These are phyloP conservation scores for Akanthomyces muscarius DNA, from an alignment of 2,329 filamentous ascomycete genomes.

Conservation along the genomic window DNA sequence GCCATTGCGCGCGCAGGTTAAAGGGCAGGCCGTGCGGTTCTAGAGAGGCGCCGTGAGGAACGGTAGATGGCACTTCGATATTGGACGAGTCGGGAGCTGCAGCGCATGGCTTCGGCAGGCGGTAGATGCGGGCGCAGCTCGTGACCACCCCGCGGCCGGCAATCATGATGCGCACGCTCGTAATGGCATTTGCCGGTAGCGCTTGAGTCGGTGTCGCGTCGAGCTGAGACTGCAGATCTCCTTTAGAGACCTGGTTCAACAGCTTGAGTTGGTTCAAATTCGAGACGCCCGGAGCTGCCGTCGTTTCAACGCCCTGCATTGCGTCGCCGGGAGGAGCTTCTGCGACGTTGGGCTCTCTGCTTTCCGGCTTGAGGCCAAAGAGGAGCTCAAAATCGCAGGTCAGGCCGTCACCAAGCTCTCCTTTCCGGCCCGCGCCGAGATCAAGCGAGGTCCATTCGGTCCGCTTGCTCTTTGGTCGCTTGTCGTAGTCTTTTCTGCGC, in stretches of 20 bases:
- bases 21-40: slow-evolving; percentile 32
- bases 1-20: slow-evolving; percentile 66
- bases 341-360: slow-evolving; percentile 12
- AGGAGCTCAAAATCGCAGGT: slow-evolving; percentile 77
- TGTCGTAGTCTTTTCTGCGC: slow-evolving; percentile 29
- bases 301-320: slow-evolving; percentile 16
- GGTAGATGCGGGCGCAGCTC: slow-evolving; percentile 78
- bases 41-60: slow-evolving; percentile 26
- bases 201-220: slow-evolving; percentile 20
- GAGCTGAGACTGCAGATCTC: slow-evolving; percentile 21
- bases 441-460: slow-evolving; percentile 70
- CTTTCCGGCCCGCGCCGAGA: slow-evolving; percentile 68
- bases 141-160: slow-evolving; percentile 65
- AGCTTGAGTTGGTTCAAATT: slow-evolving; percentile 7
- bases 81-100: slow-evolving; percentile 28
- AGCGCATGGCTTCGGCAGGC: slow-evolving; percentile 51
- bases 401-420: slow-evolving; percentile 79
- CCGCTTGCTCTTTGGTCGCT: slow-evolving; percentile 68
- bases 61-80: slow-evolving; percentile 45
- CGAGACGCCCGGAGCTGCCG: neutral
- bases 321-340: slow-evolving; percentile 2
- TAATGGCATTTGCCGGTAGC: slow-evolving; percentile 38
- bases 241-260: slow-evolving; percentile 29
- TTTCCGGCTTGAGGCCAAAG: slow-evolving; percentile 35
- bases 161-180: slow-evolving; percentile 65